Evolutionary conservation across 768 basidiomycete species (phyloP), one percentile per base, ranked within the genome.

Genomic region (Rhizopogon sp.): DNA sequence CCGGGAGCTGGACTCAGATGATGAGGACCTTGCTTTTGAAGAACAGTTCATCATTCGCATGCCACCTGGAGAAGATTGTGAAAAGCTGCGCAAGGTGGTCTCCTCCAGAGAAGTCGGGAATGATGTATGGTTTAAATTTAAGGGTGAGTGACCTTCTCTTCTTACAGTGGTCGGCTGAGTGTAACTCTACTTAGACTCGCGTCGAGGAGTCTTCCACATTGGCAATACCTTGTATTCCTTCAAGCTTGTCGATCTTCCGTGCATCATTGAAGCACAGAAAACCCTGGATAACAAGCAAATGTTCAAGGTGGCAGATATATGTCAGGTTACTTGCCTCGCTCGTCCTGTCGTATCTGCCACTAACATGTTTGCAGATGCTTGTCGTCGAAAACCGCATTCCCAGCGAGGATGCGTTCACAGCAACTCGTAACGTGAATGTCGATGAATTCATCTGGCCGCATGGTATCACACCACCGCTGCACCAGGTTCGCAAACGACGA

Each of bases 281-380:
- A 93, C 96, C 2, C 71, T 96, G 49, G 97, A 98, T 71, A 90
- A 87, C 68, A 93, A 95, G 68, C 93, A 97, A 65, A 88, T 97
- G 84, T 97, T 98, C 78, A 99, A 99, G 71, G 91, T 95, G 6
- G 95, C 94, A 39, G 97, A 99, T 68, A 96, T 99, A 73, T 96
- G 91, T 74, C 95, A 97, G 83, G 93, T 93, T 62, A 62, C 62
- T 59, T 42, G 35, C 44, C 50, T 55, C 49, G 37, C 46, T 45
- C 58, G 29, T 31, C 54, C 62, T 40, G 52, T 52, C 20, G 46
- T 44, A 47, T 39, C 22, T 50, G 39, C 44, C 49, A 40, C 55
- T 69, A 56, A 64, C 40, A 10, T 16, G 31, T 14, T 9, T 55
- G 42, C 55, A 97, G 93, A 98, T 98, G 94, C 81, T 99, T 43